Base-by-base conservation (phyloP, 306 rosid genomes). In the Vigna nakashimae region DNA sequence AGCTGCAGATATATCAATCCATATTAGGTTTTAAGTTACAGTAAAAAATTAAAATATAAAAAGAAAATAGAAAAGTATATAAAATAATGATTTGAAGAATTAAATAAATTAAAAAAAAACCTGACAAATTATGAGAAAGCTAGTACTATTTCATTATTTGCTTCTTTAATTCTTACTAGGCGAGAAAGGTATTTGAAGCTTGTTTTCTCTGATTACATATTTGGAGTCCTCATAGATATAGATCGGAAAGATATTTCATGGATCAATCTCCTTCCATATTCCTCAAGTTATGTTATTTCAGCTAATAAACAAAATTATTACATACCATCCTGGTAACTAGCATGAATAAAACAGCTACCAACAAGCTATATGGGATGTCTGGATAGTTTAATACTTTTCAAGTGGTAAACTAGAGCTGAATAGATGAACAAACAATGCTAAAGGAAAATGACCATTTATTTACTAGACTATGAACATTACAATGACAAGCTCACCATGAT, bases 401-500 rank as follows among this genome's bases (percentile, higher is more conserved):
- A 58, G 36, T 14, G 10, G 67, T 15, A 78, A 22, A 18, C 64
- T 36, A 50, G 28, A 52, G 22, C 13, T 16, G 64, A 16, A 69
- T 79, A 69, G 46, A 65, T 71, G 38, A 64, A 8, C 32, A 62
- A 59, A 57, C 26, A 17, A 17, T 51, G 30, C 45, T 18, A 43
- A 80, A 34, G 62, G 46, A 49, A 60, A 51, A 68, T 16, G 42
- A 83, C 12, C 16, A 69, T 46, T 43, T 24, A 36, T 18, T 32
- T 55, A 66, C 10, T 5, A 71, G 67, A 45, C 59, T 30, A 22
- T 64, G 32, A 49, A 56, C 65, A 69, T 28, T 76, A 68, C 28
- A 75, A 26, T 57, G 74, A 26, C 17, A 53, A 66, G 70, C 93
- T 82, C 64, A 94, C 98, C 98, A 60, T 87, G 90, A 87, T 94